A percentile compares a stretch with the other conserved stretches of the same genome.
phyloP scores from a whole-genome alignment of 257 asterid species.

The Mitragyna speciosa region DNA sequence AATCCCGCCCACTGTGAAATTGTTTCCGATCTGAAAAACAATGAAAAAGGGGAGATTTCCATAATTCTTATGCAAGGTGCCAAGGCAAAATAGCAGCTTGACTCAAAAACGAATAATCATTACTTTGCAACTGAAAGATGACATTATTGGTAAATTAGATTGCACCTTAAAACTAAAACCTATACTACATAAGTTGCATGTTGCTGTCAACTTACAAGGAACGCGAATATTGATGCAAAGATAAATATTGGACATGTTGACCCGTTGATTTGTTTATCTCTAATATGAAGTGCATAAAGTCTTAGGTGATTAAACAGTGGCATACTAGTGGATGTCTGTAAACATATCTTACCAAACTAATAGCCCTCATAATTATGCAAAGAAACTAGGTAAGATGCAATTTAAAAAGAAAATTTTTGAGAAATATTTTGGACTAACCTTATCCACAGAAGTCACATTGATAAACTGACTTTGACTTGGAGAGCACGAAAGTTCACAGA shows the following conservation, averaged over 20 bases:
- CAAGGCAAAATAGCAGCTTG: not conserved
- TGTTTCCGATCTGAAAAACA: constrained; percentile 56
- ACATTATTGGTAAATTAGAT: not conserved
- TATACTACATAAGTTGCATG: not conserved
- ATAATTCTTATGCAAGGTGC: not conserved
- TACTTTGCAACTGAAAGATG: not conserved
- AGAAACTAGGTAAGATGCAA: not conserved
- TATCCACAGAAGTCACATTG: constrained; percentile 74
- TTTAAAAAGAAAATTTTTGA: not conserved
- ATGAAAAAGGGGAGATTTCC: constrained; percentile 14
- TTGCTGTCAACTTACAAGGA: not conserved
- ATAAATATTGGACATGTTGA: not conserved
- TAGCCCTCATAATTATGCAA: no score
- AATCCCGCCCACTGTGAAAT: constrained; percentile 75
- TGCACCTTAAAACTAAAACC: not conserved
- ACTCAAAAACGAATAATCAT: not conserved
- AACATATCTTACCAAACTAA: not conserved
- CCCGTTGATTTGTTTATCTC: not conserved
- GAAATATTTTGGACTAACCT: constrained; percentile 50
- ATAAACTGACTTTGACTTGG: constrained; percentile 97
- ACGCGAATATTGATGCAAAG: not conserved
- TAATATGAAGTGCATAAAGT: not conserved
- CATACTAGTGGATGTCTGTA: not conserved
- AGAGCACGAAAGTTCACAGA: constrained; percentile 97
- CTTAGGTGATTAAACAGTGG: not conserved